phyloP scores from a whole-genome alignment of 495 filamentous ascomycete species.

The Neurospora pannonica region DNA sequence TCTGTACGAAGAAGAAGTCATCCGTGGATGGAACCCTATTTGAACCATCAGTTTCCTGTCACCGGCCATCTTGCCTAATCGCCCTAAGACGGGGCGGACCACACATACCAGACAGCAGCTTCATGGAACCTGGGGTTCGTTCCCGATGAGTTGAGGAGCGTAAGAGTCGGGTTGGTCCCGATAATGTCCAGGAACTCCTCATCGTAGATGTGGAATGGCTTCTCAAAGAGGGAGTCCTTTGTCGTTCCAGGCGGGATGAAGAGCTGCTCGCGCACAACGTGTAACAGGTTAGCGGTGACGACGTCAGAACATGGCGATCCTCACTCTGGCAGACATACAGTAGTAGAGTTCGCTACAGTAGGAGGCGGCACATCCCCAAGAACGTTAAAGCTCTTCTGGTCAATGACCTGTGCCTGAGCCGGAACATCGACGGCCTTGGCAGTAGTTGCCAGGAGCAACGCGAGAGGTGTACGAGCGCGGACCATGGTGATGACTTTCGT shows the following conservation, averaged over 20 bases:
- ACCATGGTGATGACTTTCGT: neutral
- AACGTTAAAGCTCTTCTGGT: conserved; percentile 33
- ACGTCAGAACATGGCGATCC: neutral
- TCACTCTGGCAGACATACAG: conserved; percentile 9
- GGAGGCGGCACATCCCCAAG: conserved; percentile 22
- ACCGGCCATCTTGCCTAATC: neutral
- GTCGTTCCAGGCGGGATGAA: conserved; percentile 28
- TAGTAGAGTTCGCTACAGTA: conserved; percentile 12
- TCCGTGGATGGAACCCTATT: conserved; percentile 32
- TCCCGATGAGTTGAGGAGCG: conserved; percentile 29
- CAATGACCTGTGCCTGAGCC: conserved; percentile 33
- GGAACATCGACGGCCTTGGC: conserved; percentile 12
- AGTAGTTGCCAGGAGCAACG: neutral
- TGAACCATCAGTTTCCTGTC: neutral
- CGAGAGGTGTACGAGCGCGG: neutral
- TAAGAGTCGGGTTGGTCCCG: conserved; percentile 33
- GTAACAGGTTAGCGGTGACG: neutral
- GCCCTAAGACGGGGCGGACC: neutral
- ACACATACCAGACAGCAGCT: conserved; percentile 39
- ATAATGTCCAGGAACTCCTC: conserved; percentile 35
- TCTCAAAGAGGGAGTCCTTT: conserved; percentile 18
- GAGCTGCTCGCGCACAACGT: conserved; percentile 13
- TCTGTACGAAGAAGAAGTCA: conserved; percentile 46
- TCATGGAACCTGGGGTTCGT: conserved; percentile 42
- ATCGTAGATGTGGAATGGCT: conserved; percentile 39